Conservation (phyloP, 768 basidiomycete genomes). For the Boletellus sp. region DNA sequence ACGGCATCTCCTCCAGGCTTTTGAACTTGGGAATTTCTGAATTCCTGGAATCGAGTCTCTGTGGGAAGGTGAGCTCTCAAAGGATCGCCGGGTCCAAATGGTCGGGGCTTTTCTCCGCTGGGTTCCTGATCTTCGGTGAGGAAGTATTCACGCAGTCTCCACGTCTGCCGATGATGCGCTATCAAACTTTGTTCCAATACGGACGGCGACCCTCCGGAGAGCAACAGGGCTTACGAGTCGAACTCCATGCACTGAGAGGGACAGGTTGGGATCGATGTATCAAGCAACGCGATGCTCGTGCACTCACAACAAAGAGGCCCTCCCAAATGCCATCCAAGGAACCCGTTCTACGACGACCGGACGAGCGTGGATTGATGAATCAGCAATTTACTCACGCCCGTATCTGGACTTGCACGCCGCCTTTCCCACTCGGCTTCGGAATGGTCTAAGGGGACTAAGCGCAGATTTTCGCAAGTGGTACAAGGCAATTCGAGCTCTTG, state of each 20-base stretch:
- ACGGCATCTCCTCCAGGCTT: slow-evolving; percentile 38
- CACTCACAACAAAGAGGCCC: slow-evolving; percentile 67
- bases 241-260: slow-evolving; percentile 73
- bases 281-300: background rate
- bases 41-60: slow-evolving; percentile 48
- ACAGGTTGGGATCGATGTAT: background rate
- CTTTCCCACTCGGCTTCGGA: no score
- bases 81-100: slow-evolving; percentile 57
- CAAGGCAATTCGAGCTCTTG: no score
- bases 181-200: slow-evolving; percentile 70
- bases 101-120: slow-evolving; percentile 10
- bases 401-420: no score
- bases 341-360: no score
- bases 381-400: no score
- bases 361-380: no score
- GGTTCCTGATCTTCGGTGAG: slow-evolving; percentile 36
- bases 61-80: slow-evolving; percentile 59
- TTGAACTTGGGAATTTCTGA: slow-evolving; percentile 41
- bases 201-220: slow-evolving; percentile 63
- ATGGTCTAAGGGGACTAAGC: no score
- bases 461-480: no score
- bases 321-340: slow-evolving; percentile 85
- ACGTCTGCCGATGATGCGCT: slow-evolving; percentile 85
- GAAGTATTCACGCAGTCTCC: slow-evolving; percentile 81
- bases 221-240: slow-evolving; percentile 72